Percentiles rank a stretch among this genome's conserved stretches.
These are phyloP conservation scores for Mycena latifolia DNA, from an alignment of 768 basidiomycete species.

Conservation along the genomic window DNA sequence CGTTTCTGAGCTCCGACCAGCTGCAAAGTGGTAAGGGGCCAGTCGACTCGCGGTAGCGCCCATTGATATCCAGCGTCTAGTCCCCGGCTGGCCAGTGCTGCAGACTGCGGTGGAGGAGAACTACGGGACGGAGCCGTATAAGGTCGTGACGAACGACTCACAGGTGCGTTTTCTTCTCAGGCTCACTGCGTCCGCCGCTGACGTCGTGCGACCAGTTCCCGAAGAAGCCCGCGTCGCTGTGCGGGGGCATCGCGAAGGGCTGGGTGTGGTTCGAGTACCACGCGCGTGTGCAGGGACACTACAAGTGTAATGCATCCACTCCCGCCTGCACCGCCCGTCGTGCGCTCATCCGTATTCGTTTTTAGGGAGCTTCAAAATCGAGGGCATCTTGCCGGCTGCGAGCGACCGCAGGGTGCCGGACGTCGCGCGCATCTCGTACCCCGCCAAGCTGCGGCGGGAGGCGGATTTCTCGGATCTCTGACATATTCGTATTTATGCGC, in stretches of 20 bases:
- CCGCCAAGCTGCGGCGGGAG: slow-evolving; percentile 32
- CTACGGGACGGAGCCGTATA: slow-evolving; percentile 32
- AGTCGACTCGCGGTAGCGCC: background rate
- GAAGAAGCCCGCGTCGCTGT: slow-evolving; percentile 27
- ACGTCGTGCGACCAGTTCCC: slow-evolving; percentile 26
- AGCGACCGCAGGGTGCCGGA: slow-evolving; percentile 29
- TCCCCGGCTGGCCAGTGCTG: slow-evolving; percentile 30
- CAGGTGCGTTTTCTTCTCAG: slow-evolving; percentile 18
- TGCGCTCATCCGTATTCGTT: slow-evolving; percentile 4
- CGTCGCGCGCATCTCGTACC: slow-evolving; percentile 26
- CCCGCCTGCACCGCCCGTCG: slow-evolving; percentile 8
- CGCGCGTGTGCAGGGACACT: slow-evolving; percentile 33
- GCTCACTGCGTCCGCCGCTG: background rate
- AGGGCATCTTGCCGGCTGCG: slow-evolving; percentile 19
- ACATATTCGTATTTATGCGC: slow-evolving; percentile 8
- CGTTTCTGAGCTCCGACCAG: slow-evolving; percentile 29
- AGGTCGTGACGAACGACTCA: slow-evolving; percentile 33
- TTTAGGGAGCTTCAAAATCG: slow-evolving; percentile 37
- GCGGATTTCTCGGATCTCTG: slow-evolving; percentile 35
- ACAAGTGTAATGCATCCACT: slow-evolving; percentile 28
- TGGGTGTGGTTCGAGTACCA: slow-evolving; percentile 39
- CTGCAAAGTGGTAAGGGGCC: slow-evolving; percentile 32
- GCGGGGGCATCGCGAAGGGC: slow-evolving; percentile 31
- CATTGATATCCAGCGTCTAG: slow-evolving; percentile 5
- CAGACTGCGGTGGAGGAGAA: slow-evolving; percentile 27